Evolutionary conservation across 176 grass and related monocot species (phyloP).

Genomic region (Paspalum vaginatum): DNA sequence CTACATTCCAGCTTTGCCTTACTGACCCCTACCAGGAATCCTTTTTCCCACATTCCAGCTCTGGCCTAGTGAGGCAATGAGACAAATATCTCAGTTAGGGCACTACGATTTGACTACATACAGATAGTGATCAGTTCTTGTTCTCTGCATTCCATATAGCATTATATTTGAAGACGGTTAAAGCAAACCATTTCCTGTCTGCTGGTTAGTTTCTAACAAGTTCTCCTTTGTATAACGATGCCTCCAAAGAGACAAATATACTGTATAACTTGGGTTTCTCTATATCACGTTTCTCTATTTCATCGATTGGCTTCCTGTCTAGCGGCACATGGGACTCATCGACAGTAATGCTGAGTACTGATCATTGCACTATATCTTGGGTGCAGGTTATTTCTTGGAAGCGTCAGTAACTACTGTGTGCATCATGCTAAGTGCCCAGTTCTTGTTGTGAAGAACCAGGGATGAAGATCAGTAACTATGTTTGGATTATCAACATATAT

Average conservation of each 20-base stretch:
- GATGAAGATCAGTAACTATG: background rate
- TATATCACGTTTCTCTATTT: background rate
- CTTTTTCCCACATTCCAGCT: background rate
- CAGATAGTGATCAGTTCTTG: background rate
- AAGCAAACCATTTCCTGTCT: background rate
- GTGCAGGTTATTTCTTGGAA: slow-evolving; percentile 47
- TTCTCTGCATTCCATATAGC: background rate
- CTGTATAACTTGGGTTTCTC: no score
- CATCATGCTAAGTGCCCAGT: slow-evolving; percentile 50
- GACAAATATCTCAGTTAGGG: background rate
- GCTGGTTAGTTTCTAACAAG: background rate
- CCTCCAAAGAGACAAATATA: background rate
- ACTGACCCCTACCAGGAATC: background rate
- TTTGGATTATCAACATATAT: background rate
- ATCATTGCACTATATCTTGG: background rate
- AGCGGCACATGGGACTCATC: background rate
- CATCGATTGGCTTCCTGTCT: background rate
- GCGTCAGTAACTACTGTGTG: slow-evolving; percentile 58
- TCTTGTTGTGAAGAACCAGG: slow-evolving; percentile 51
- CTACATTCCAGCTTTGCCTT: background rate
- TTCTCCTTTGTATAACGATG: background rate
- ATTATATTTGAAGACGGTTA: background rate
- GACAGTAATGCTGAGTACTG: background rate
- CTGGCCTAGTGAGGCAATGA: background rate
- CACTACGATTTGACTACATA: background rate